These are phyloP conservation scores for Amanita thiersii DNA, from an alignment of 768 basidiomycete species.

Conservation along the genomic window DNA sequence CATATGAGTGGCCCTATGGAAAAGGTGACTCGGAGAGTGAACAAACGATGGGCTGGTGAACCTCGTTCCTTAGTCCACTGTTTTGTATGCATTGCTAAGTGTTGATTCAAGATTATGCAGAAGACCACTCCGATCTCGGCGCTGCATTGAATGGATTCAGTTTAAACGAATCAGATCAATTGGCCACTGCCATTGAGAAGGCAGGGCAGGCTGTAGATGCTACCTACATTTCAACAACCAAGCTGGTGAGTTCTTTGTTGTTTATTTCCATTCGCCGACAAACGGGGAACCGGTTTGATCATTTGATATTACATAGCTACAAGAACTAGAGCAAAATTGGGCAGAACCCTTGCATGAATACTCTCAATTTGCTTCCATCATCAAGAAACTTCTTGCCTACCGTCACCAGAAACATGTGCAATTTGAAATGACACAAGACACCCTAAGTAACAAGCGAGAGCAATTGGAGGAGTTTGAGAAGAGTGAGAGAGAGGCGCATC, in stretches of 20 bases:
- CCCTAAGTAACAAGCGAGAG: slow-evolving; percentile 76
- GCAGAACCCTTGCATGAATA: slow-evolving; percentile 96
- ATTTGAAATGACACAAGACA: slow-evolving; percentile 94
- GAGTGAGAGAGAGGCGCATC: slow-evolving; percentile 83
- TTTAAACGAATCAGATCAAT: slow-evolving; percentile 66
- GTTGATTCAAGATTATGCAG: slow-evolving; percentile 52
- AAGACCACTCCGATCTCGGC: slow-evolving; percentile 87
- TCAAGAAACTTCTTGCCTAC: slow-evolving; percentile 89
- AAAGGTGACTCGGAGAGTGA: slow-evolving; percentile 84
- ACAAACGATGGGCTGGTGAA: slow-evolving; percentile 93
- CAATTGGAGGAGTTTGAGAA: slow-evolving; percentile 85
- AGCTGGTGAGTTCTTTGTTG: slow-evolving; percentile 48
- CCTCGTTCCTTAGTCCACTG: slow-evolving; percentile 9
- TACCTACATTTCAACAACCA: slow-evolving; percentile 88
- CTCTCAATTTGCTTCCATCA: slow-evolving; percentile 88
- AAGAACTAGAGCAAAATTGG: slow-evolving; percentile 92
- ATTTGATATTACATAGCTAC: slow-evolving; percentile 44
- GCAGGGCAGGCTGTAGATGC: slow-evolving; percentile 95
- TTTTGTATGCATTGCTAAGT: neutral
- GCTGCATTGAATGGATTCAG: slow-evolving; percentile 91
- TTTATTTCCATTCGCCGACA: neutral
- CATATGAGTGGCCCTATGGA: slow-evolving; percentile 93
- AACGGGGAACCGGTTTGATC: too few relatives aligned
- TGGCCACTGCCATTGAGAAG: slow-evolving; percentile 88
- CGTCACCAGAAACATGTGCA: slow-evolving; percentile 98